Base-by-base conservation (phyloP, 2,329 filamentous ascomycete species). In the Talaromyces sp. region DNA sequence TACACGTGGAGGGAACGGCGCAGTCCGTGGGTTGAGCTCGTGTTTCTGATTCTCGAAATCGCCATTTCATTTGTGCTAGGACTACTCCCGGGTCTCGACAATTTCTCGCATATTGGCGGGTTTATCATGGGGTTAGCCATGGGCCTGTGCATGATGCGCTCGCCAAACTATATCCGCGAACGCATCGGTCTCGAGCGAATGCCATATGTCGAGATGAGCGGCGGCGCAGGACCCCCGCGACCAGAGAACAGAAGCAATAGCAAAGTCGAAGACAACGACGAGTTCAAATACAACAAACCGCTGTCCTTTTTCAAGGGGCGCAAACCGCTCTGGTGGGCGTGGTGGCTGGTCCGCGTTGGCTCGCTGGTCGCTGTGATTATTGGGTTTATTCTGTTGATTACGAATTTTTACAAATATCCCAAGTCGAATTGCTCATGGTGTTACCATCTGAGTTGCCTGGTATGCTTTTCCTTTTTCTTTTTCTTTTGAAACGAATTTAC, bases 61-160 rank as follows among this genome's bases (percentile, higher is more conserved):
- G 80, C 88, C 66, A 92, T 99, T 66, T 92, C 92, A 0, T 97
- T 99, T 72, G 92, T 95, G 16, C 84, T 99, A 2, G 95, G 95
- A 36, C 83, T 99, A 4, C 83, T 99, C 1, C 95, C 95, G 0
- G 94, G 93, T 8, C 79, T 99, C 54, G 95, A 99, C 81, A 99
- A 99, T 76, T 99, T 98, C 75, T 91, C 91, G 16, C 95, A 99
- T 68, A 97, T 99, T 65, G 95, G 95, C 60, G 95, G 95, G 1
- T 97, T 98, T 75, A 78, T 96, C 57, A 96, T 96, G 87, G 95
- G 95, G 0, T 79, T 99, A 6, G 89, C 89, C 0, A 85, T 97
- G 1, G 95, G 95, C 12, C 83, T 98, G 57, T 96, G 89, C 65
- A 83, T 99, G 31, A 81, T 99, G 64, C 92, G 94, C 72, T 97